Conservation (phyloP, 495 filamentous ascomycete genomes). For the Diplogelasinospora grovesii region DNA sequence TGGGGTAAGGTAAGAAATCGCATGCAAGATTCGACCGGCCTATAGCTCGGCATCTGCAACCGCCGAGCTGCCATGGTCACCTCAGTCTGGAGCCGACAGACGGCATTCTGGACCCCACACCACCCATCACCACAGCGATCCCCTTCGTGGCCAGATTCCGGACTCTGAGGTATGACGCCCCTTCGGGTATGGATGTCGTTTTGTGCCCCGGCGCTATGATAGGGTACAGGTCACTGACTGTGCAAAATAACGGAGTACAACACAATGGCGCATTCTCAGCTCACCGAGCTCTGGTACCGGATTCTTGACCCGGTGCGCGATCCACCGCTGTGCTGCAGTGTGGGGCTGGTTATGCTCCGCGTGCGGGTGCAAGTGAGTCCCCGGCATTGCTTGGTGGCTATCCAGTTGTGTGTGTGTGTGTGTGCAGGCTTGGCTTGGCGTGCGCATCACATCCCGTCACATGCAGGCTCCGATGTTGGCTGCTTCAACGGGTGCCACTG, state of each 20-base stretch:
- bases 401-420: too few relatives aligned
- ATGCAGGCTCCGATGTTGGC: too few relatives aligned
- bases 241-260: too few relatives aligned
- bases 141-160: neutral
- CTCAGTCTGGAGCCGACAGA: neutral
- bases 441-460: neutral
- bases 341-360: too few relatives aligned
- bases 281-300: neutral
- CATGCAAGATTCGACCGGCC: neutral
- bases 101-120: neutral
- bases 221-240: neutral
- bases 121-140: neutral
- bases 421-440: neutral
- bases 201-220: neutral
- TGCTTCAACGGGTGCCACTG: neutral
- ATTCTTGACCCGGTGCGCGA: too few relatives aligned
- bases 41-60: neutral
- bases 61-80: neutral
- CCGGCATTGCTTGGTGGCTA: too few relatives aligned
- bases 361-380: too few relatives aligned
- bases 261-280: too few relatives aligned
- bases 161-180: neutral
- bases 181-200: slow-evolving; percentile 1
- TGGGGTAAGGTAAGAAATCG: too few relatives aligned
- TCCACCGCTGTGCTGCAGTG: too few relatives aligned